Evolutionary conservation across 139 green algal genomes (phyloP).

Genomic region (Micractinium sp.): DNA sequence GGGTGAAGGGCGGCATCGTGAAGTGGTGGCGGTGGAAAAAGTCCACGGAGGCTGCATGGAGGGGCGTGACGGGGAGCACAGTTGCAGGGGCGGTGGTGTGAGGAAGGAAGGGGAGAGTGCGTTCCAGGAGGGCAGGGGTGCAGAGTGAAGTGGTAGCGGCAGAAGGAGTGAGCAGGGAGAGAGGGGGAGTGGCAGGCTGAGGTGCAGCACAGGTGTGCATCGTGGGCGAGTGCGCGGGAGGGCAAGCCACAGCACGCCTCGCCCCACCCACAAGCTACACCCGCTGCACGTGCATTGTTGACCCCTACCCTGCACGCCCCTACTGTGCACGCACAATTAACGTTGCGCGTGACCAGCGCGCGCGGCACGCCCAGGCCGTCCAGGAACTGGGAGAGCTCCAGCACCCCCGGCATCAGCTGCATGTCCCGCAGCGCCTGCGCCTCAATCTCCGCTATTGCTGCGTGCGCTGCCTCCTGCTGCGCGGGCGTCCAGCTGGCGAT

Average conservation of each 20-base stretch:
- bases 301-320: neutral
- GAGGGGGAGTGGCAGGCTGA: neutral
- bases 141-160: too few species aligned
- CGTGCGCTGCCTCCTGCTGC: slow-evolving; percentile 1
- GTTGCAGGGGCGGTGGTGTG: neutral
- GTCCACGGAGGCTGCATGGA: slow-evolving; percentile 33
- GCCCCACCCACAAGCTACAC: neutral
- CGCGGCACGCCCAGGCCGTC: slow-evolving; percentile 61
- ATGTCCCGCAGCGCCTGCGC: slow-evolving; percentile 71
- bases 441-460: slow-evolving; percentile 38
- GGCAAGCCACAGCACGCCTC: neutral
- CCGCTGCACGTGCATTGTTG: neutral
- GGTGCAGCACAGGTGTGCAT: too few species aligned
- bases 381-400: slow-evolving; percentile 69
- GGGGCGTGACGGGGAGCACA: neutral
- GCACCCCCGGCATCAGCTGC: slow-evolving; percentile 79
- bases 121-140: neutral
- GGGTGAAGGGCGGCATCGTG: slow-evolving; percentile 65
- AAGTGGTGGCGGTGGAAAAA: slow-evolving; percentile 71
- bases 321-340: slow-evolving; percentile 25
- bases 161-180: neutral
- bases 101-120: neutral
- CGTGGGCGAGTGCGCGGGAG: neutral
- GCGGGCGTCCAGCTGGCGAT: slow-evolving; percentile 1
- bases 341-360: slow-evolving; percentile 76